These are phyloP conservation scores for Plectosphaerella cucumerina DNA, from an alignment of 2,329 filamentous ascomycete species.

Conservation along the genomic window DNA sequence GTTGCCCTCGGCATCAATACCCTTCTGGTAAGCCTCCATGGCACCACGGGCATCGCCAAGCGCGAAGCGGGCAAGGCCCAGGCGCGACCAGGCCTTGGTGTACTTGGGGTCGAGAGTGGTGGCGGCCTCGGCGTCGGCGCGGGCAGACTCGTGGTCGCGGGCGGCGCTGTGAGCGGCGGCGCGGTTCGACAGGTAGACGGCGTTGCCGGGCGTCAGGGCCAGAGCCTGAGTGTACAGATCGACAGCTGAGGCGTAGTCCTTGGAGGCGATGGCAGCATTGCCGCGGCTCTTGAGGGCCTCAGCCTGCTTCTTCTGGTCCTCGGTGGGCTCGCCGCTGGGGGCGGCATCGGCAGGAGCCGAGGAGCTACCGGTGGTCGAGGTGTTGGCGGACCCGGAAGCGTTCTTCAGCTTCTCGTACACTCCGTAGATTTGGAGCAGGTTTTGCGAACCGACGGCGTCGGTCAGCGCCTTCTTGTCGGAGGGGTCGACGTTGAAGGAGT, in stretches of 20 bases:
- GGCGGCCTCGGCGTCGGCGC: conserved; percentile 85
- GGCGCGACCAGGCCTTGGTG: conserved; percentile 93
- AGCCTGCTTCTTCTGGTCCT: conserved; percentile 71
- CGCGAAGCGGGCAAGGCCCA: conserved; percentile 88
- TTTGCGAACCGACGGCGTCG: conserved; percentile 80
- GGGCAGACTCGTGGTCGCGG: conserved; percentile 78
- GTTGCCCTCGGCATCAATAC: conserved; percentile 90
- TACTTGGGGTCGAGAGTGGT: conserved; percentile 85
- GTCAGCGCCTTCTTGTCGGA: conserved; percentile 66
- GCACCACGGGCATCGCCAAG: conserved; percentile 85
- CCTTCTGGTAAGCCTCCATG: conserved; percentile 91
- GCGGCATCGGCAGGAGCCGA: conserved; percentile 24
- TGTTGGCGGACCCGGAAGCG: conserved; percentile 27
- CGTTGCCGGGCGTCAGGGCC: conserved; percentile 74
- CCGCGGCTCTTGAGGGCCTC: conserved; percentile 86
- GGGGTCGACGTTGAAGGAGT: conserved; percentile 94
- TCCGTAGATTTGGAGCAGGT: conserved; percentile 84
- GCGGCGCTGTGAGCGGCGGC: conserved; percentile 87
- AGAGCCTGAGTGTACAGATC: conserved; percentile 86
- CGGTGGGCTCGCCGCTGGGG: conserved; percentile 28
- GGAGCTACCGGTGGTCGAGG: conserved; percentile 39
- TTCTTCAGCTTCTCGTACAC: conserved; percentile 94
- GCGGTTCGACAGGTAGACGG: conserved; percentile 96
- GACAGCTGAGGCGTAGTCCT: conserved; percentile 82
- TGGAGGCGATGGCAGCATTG: conserved; percentile 91